These are phyloP conservation scores for Penicillium mononematosum DNA, from an alignment of 495 filamentous ascomycete genomes.

Conservation along the genomic window DNA sequence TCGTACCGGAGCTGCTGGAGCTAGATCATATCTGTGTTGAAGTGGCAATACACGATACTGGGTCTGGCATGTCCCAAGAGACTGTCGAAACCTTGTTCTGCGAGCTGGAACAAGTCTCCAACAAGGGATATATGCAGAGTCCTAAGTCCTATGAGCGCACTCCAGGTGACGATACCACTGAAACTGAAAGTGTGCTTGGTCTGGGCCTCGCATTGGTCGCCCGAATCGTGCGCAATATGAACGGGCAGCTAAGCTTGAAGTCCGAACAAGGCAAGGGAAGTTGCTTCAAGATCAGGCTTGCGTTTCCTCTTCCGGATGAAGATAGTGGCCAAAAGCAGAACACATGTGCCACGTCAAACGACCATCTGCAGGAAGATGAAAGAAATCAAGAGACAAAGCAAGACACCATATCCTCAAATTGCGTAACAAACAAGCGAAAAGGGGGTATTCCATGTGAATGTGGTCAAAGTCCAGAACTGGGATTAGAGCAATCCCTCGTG, in stretches of 20 bases:
- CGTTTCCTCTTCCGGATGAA: slow-evolving; percentile 28
- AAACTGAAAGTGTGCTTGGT: slow-evolving; percentile 56
- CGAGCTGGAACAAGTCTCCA: slow-evolving; percentile 80
- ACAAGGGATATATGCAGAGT: slow-evolving; percentile 45
- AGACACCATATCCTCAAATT: background rate
- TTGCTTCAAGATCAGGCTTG: slow-evolving; percentile 56
- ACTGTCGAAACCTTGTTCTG: slow-evolving; percentile 76
- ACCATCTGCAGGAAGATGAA: background rate
- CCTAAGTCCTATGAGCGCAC: slow-evolving; percentile 33
- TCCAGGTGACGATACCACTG: slow-evolving; percentile 12
- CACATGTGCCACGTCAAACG: background rate
- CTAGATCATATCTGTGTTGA: slow-evolving; percentile 59
- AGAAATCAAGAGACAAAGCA: background rate
- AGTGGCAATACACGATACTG: slow-evolving; percentile 74
- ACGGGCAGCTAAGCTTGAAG: slow-evolving; percentile 80
- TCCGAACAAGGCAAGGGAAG: slow-evolving; percentile 83
- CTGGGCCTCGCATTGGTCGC: slow-evolving; percentile 83
- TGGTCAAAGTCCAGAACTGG: slow-evolving; percentile 10
- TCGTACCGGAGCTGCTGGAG: slow-evolving; percentile 36
- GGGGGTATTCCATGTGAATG: slow-evolving; percentile 15
- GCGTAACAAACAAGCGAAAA: background rate
- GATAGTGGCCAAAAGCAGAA: slow-evolving; percentile 11
- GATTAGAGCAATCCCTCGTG: slow-evolving; percentile 13
- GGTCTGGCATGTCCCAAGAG: slow-evolving; percentile 70
- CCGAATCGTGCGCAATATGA: slow-evolving; percentile 78